phyloP scores from a whole-genome alignment of 2,329 filamentous ascomycete genomes.

The Fusarium sp. region DNA sequence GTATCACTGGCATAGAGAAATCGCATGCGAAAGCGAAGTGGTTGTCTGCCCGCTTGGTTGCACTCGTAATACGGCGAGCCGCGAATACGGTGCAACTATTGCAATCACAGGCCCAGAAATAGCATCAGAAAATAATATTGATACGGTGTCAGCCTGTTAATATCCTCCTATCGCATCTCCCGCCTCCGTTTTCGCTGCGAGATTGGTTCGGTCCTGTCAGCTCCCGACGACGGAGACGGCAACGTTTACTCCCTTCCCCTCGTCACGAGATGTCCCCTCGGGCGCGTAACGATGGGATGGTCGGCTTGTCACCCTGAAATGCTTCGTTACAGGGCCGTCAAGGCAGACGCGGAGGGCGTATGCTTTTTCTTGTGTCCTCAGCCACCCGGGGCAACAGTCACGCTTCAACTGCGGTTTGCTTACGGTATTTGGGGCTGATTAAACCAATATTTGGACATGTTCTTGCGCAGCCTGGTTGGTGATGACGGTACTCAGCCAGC shows the following conservation, averaged over 20 bases:
- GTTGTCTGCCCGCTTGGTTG: conserved; percentile 9
- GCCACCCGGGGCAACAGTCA: conserved; percentile 7
- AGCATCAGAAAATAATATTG: conserved; percentile 21
- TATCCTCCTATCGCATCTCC: conserved; percentile 12
- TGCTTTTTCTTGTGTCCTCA: neutral
- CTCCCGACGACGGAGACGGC: conserved; percentile 2
- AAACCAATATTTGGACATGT: neutral
- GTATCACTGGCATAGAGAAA: neutral
- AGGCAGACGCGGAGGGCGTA: neutral
- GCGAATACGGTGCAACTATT: neutral
- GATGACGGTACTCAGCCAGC: conserved; percentile 24
- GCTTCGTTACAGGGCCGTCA: conserved; percentile 7
- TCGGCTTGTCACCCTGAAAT: conserved; percentile 2
- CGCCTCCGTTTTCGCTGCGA: conserved; percentile 1
- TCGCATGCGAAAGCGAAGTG: conserved; percentile 23
- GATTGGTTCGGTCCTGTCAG: conserved; percentile 31
- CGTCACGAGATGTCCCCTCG: conserved; percentile 20
- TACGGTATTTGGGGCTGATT: conserved; percentile 15
- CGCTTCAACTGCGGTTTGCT: conserved; percentile 7
- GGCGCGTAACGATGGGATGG: conserved; percentile 7
- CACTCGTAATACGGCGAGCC: conserved; percentile 7
- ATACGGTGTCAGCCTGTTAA: conserved; percentile 14
- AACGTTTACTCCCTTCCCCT: neutral
- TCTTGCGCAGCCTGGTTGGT: conserved; percentile 1
- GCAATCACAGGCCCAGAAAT: conserved; percentile 21